These are phyloP conservation scores for Ceratocystis colombiana DNA, from an alignment of 2,329 filamentous ascomycete species.

Conservation along the genomic window DNA sequence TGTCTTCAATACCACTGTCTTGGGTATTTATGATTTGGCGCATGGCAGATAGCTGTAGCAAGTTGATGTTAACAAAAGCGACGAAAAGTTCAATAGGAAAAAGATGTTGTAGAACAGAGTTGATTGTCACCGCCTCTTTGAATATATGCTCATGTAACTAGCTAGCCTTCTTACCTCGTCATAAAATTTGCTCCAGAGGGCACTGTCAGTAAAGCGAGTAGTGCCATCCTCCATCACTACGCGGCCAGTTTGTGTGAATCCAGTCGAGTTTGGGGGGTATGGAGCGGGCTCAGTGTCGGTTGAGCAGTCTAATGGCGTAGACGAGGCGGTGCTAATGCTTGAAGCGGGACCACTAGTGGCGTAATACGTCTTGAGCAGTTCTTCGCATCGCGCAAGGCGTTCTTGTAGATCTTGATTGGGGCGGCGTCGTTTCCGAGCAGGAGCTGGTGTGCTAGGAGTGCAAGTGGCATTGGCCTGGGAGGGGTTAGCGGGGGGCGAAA, in stretches of 20 bases:
- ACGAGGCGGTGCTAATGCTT: conserved; percentile 4
- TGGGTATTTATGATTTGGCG: conserved; percentile 46
- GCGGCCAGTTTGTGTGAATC: conserved; percentile 42
- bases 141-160: too few relatives aligned
- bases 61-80: background rate
- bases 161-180: conserved; percentile 40
- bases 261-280: conserved; percentile 19
- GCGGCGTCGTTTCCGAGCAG: conserved; percentile 48
- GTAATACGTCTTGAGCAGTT: conserved; percentile 49
- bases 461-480: conserved; percentile 46
- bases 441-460: conserved; percentile 50
- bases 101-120: background rate
- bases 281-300: conserved; percentile 22
- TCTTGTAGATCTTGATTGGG: conserved; percentile 54
- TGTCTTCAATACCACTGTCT: conserved; percentile 37
- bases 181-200: conserved; percentile 44
- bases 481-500: conserved; percentile 4
- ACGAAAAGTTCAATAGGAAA: too few relatives aligned
- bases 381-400: conserved; percentile 49
- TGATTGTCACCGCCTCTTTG: too few relatives aligned
- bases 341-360: conserved; percentile 28
- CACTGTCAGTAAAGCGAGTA: conserved; percentile 49
- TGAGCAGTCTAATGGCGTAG: conserved; percentile 15
- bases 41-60: conserved; percentile 46
- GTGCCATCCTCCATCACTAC: conserved; percentile 47